phyloP scores from a whole-genome alignment of 2,329 filamentous ascomycete species.

The Epichloe baconii region DNA sequence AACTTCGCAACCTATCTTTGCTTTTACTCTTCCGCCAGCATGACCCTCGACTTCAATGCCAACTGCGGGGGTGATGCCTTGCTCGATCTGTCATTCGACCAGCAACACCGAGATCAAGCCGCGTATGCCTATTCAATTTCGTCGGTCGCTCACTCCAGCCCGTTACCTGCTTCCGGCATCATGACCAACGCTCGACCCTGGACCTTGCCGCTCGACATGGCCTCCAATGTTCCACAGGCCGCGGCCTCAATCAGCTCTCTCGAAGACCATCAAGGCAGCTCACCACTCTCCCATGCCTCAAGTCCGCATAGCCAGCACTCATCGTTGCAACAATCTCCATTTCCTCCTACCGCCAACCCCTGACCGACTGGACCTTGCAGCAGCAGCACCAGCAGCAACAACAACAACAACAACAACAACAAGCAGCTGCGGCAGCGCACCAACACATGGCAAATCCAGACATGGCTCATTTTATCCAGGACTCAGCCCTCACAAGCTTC shows the following conservation, averaged over 20 bases:
- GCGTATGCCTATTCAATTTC: conserved; percentile 19
- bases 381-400: conserved; percentile 35
- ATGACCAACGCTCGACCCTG: conserved; percentile 29
- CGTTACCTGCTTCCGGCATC: conserved; percentile 20
- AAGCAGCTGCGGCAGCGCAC: conserved; percentile 20
- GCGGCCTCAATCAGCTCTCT: conserved; percentile 34
- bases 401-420: conserved; percentile 30
- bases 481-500: conserved; percentile 43
- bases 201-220: conserved; percentile 41
- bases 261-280: conserved; percentile 34
- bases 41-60: conserved; percentile 48
- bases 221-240: conserved; percentile 27
- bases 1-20: conserved; percentile 18
- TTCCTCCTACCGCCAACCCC: conserved; percentile 36
- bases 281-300: conserved; percentile 35
- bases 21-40: conserved; percentile 24
- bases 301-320: conserved; percentile 40
- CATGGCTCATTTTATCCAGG: conserved; percentile 41
- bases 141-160: conserved; percentile 17
- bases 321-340: conserved; percentile 40
- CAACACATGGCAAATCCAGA: conserved; percentile 30
- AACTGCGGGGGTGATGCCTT: conserved; percentile 44
- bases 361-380: conserved; percentile 51
- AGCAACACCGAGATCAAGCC: conserved; percentile 42
- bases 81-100: conserved; percentile 48